Evolutionary conservation across 176 grass and related monocot species (phyloP).

Genomic region (Aegilops umbellulata): DNA sequence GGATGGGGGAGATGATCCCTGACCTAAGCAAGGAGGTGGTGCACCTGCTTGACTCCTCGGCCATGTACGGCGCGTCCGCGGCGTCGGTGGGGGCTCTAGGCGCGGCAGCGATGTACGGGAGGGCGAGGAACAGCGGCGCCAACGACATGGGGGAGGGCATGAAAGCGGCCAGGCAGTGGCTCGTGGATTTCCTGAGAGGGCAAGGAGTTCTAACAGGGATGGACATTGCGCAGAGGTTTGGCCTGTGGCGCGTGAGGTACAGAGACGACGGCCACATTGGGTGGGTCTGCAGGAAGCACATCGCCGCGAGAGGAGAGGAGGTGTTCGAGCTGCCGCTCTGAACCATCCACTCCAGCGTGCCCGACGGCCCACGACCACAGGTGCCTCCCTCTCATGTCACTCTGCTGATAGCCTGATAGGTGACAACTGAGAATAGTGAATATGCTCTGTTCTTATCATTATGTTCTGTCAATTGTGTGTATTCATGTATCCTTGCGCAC

Average conservation of each 20-base stretch:
- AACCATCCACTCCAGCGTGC: constrained; percentile 23
- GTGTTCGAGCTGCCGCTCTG: constrained; percentile 72
- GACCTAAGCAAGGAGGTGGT: constrained; percentile 73
- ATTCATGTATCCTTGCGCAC: neutral
- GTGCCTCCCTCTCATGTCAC: neutral
- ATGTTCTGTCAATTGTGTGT: neutral
- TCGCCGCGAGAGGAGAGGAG: constrained; percentile 54
- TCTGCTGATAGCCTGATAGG: neutral
- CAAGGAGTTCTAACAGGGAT: constrained; percentile 64
- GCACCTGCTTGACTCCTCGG: constrained; percentile 63
- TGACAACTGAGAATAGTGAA: constrained; percentile 10
- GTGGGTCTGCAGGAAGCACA: constrained; percentile 85
- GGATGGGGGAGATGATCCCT: constrained; percentile 96
- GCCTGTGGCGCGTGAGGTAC: constrained; percentile 82
- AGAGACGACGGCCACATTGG: constrained; percentile 63
- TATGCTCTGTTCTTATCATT: neutral
- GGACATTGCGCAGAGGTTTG: constrained; percentile 78
- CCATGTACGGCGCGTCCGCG: constrained; percentile 47
- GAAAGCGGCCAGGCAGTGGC: constrained; percentile 72
- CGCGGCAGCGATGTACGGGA: constrained; percentile 43
- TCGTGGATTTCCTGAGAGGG: constrained; percentile 82
- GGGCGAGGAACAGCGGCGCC: constrained; percentile 33
- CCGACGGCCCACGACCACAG: neutral
- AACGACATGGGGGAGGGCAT: constrained; percentile 59
- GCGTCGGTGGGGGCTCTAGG: constrained; percentile 66